Base-by-base conservation (phyloP, 306 rosid species). In the Parietaria judaica region DNA sequence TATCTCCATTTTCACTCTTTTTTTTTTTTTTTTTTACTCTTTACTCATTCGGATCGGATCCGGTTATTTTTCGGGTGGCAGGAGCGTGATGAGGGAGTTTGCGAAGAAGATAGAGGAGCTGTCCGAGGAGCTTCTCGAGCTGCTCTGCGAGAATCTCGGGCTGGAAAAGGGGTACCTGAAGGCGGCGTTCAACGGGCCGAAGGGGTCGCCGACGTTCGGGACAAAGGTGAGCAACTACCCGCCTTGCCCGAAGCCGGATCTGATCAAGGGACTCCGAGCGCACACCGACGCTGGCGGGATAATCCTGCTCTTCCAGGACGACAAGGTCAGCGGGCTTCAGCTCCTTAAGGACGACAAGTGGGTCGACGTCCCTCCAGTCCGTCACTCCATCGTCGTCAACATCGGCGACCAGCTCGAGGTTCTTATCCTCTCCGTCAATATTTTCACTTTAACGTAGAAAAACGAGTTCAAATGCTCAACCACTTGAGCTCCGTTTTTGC, bases 251-350 rank as follows among this genome's bases (percentile, higher is more conserved):
- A 81, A 83, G 11, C 96, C 96, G 6, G 91, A 85, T 31, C 73
- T 85, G 53, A 86, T 90, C 63, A 90, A 87, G 78, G 97, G 97
- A 48, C 97, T 90, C 50, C 74, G 97, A 1, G 84, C 95, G 23
- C 97, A 90, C 74, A 90, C 97, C 13, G 97, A 90, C 47, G 97
- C 97, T 3, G 96, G 97, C 1, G 96, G 97, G 16, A 75, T 90
- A 45, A 78, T 90, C 80, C 84, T 90, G 6, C 89, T 90, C 59
- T 84, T 90, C 78, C 97, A 90, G 56, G 96, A 87, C 16, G 87
- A 90, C 77, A 85, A 83, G 74, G 96, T 90, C 66, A 83, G 96
- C 64, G 97, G 96, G 52, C 87, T 90, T 0, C 97, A 90, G 65
- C 76, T 90, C 1, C 94, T 87, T 52, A 90, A 87, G 59, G 95